Evolutionary conservation across 1,284 basidiomycete species (phyloP).

Genomic region (Heimioporus punctisporus): DNA sequence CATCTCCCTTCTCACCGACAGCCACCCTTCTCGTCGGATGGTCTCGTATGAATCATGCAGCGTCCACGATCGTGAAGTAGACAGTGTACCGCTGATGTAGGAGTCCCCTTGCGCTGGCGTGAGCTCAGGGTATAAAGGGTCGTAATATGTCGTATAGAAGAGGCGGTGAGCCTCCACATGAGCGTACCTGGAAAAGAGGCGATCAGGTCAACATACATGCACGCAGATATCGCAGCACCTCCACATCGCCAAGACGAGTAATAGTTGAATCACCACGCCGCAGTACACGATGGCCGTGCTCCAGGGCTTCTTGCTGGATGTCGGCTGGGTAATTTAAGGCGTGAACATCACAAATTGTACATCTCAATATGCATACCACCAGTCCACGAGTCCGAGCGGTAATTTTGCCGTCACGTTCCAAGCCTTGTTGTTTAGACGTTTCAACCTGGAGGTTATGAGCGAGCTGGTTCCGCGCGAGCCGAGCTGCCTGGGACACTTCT

Average conservation of each 20-base stretch:
- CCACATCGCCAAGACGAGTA: conserved; percentile 38
- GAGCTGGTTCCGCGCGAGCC: conserved; percentile 48
- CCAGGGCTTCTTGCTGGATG: conserved; percentile 20
- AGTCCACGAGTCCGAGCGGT: conserved; percentile 11
- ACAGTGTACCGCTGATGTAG: conserved; percentile 20
- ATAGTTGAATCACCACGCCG: conserved; percentile 32
- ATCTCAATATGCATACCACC: conserved; percentile 19
- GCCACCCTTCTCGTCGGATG: conserved; percentile 31
- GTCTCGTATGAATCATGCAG: conserved; percentile 30
- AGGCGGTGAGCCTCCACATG: conserved; percentile 42
- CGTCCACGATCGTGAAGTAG: conserved; percentile 30
- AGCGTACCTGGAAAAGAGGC: conserved; percentile 37
- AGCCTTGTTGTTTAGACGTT: conserved; percentile 16
- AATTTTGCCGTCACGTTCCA: conserved; percentile 10
- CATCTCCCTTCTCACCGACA: conserved; percentile 24
- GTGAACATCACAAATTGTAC: conserved; percentile 6
- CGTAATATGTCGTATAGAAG: conserved; percentile 67
- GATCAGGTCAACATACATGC: conserved; percentile 2
- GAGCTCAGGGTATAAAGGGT: conserved; percentile 72
- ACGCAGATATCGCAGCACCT: conserved; percentile 25
- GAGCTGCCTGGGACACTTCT: conserved; percentile 53
- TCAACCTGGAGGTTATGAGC: conserved; percentile 42
- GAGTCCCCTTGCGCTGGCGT: conserved; percentile 35
- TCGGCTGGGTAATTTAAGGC: conserved; percentile 13
- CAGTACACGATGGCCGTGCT: conserved; percentile 24